Evolutionary conservation across 2,329 filamentous ascomycete genomes (phyloP).

Genomic region (Dryadomyces quercus-mongolicae): DNA sequence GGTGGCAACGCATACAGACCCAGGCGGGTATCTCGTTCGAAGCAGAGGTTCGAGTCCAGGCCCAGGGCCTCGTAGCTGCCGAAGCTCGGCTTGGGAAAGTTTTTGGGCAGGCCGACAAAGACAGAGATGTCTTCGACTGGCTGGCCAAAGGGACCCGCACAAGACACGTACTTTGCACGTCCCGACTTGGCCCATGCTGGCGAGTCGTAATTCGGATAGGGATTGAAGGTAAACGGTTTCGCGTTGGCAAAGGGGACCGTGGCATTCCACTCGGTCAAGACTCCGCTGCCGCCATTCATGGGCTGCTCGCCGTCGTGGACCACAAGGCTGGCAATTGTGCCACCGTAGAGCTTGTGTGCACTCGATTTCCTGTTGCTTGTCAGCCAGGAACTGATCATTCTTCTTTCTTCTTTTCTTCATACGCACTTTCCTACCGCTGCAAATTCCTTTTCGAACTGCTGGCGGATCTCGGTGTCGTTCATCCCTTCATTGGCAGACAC

Average conservation of each 20-base stretch:
- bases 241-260: slow-evolving; percentile 27
- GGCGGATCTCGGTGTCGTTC: slow-evolving; percentile 9
- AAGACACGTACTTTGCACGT: slow-evolving; percentile 48
- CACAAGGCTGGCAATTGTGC: slow-evolving; percentile 36
- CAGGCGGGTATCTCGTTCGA: slow-evolving; percentile 57
- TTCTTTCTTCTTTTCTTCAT: neutral
- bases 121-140: slow-evolving; percentile 49
- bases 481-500: neutral
- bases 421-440: slow-evolving; percentile 23
- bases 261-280: slow-evolving; percentile 14
- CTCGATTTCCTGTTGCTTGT: slow-evolving; percentile 18
- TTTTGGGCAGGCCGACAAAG: slow-evolving; percentile 47
- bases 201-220: slow-evolving; percentile 60
- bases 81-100: slow-evolving; percentile 48
- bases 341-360: slow-evolving; percentile 43
- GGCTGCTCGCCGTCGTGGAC: slow-evolving; percentile 21
- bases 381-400: neutral
- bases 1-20: slow-evolving; percentile 50
- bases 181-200: slow-evolving; percentile 40
- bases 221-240: slow-evolving; percentile 48
- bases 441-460: slow-evolving; percentile 28
- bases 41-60: slow-evolving; percentile 52
- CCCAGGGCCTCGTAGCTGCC: slow-evolving; percentile 50
- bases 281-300: slow-evolving; percentile 5
- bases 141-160: slow-evolving; percentile 50